Base-by-base conservation (phyloP, 2,329 filamentous ascomycete genomes). In the Neofusicoccum parvum region DNA sequence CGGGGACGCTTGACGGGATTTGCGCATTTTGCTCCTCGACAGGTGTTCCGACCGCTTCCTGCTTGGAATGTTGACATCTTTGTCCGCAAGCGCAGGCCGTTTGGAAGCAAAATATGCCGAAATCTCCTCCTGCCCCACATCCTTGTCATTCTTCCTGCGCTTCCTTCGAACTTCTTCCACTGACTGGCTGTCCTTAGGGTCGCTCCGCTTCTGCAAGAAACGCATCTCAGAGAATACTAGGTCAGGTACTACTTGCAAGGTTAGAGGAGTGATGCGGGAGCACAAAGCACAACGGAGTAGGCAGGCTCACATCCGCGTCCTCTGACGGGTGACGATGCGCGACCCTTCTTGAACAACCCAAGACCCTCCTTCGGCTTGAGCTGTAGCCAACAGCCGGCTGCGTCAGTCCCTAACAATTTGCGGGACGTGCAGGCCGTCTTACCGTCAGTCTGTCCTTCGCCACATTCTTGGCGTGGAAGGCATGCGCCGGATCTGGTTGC, bases 201-300 rank as follows among this genome's bases (percentile, higher is more conserved):
- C 72, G 65, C 69, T 71, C 15, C 75, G 72, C 65, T 77, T 77
- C 64, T 79, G 78, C 48, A 85, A 69, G 67, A 83, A 84, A 27
- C 75, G 79, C 79, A 84, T 81, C 69, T 83, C 81, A 34, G 81
- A 82, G 72, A 85, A 85, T 34, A 81, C 79, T 46, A 84, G 75
- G 71, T 85, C 82, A 34, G 82, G 82, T 59, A 84, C 82, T 85
- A 69, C 65, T 67, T 48, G 49, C 53, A 54, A 67, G 60, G 62
- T 74, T 66, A 76, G 69, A 48, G 64, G 68, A 68, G 45, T 64
- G 53, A 66, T 51, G 62, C 53, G 41, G 64, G 66, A 65, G 62
- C 63, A 65, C 64, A 56, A 56, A 37, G 46, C 36, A 50, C 65
- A 68, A 65, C 65, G 64, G 62, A 62, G 63, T 71, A 75, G 72